Percentiles rank a stretch among this genome's conserved stretches.
Conservation (phyloP, 805 yeast species). For the Myxozyma kluyveri region DNA sequence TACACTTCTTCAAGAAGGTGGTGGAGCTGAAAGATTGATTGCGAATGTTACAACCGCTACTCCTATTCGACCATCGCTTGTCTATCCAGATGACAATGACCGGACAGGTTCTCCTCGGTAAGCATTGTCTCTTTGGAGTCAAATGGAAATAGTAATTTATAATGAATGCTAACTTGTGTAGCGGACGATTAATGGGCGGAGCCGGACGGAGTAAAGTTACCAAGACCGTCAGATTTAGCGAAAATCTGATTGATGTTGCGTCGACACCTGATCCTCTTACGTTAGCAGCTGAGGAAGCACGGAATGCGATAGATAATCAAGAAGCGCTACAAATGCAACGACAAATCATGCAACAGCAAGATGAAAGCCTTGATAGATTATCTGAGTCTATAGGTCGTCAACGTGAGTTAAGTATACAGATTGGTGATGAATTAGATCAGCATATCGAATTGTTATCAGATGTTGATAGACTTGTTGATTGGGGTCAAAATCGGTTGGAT, state of each 20-base stretch:
- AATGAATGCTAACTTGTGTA: neutral
- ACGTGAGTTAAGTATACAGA: constrained; percentile 41
- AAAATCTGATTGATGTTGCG: constrained; percentile 32
- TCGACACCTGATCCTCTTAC: constrained; percentile 26
- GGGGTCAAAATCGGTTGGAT: constrained; percentile 37
- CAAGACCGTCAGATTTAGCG: constrained; percentile 36
- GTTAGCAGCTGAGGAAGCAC: constrained; percentile 22
- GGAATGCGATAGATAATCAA: constrained; percentile 19
- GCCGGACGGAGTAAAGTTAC: constrained; percentile 3
- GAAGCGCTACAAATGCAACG: constrained; percentile 33
- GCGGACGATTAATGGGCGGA: neutral
- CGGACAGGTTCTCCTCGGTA: constrained; percentile 2
- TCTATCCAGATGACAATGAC: constrained; percentile 2
- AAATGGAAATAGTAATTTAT: neutral
- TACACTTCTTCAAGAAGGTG: constrained; percentile 25
- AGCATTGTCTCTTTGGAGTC: neutral
- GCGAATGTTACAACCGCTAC: constrained; percentile 7
- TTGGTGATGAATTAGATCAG: constrained; percentile 40
- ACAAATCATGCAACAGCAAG: constrained; percentile 41
- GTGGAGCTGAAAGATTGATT: constrained; percentile 17
- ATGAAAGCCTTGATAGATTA: constrained; percentile 39
- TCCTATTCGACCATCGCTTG: constrained; percentile 15
- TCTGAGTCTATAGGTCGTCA: constrained; percentile 41
- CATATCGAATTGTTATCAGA: constrained; percentile 42
- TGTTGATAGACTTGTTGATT: constrained; percentile 41